These are phyloP conservation scores for Tricholoma terreum DNA, from an alignment of 768 basidiomycete genomes.

Conservation along the genomic window DNA sequence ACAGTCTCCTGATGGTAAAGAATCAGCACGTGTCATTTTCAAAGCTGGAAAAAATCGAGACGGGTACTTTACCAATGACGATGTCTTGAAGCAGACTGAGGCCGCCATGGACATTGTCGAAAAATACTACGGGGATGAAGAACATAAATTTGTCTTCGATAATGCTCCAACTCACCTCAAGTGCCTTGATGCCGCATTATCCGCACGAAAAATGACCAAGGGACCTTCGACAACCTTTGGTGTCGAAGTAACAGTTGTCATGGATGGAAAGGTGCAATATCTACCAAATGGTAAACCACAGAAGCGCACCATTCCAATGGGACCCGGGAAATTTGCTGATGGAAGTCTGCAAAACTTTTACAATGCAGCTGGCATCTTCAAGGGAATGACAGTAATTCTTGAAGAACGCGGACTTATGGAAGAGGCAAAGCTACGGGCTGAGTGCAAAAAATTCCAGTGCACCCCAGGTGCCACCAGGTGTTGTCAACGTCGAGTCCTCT, in stretches of 20 bases:
- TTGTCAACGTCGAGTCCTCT: background rate
- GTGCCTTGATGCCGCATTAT: slow-evolving; percentile 4
- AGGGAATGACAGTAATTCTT: background rate
- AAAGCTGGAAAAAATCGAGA: slow-evolving; percentile 23
- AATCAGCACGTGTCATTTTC: slow-evolving; percentile 18
- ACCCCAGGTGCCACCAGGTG: background rate
- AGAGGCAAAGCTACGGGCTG: background rate
- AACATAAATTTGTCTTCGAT: slow-evolving; percentile 23
- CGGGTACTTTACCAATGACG: slow-evolving; percentile 24
- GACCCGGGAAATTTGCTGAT: background rate
- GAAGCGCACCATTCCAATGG: background rate
- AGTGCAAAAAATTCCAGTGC: background rate
- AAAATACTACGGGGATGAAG: slow-evolving; percentile 19
- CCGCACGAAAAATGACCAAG: slow-evolving; percentile 7
- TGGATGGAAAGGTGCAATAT: background rate
- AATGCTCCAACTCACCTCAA: slow-evolving; percentile 28
- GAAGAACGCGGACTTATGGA: no score
- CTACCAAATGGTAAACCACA: background rate
- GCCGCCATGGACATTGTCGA: slow-evolving; percentile 24
- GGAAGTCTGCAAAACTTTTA: background rate
- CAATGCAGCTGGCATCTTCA: background rate
- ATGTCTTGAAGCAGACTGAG: slow-evolving; percentile 21
- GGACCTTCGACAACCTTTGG: background rate
- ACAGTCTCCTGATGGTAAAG: slow-evolving; percentile 16
- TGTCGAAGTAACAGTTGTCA: background rate